Evolutionary conservation across 139 green algal species (phyloP).

Genomic region (Closterium sp.): DNA sequence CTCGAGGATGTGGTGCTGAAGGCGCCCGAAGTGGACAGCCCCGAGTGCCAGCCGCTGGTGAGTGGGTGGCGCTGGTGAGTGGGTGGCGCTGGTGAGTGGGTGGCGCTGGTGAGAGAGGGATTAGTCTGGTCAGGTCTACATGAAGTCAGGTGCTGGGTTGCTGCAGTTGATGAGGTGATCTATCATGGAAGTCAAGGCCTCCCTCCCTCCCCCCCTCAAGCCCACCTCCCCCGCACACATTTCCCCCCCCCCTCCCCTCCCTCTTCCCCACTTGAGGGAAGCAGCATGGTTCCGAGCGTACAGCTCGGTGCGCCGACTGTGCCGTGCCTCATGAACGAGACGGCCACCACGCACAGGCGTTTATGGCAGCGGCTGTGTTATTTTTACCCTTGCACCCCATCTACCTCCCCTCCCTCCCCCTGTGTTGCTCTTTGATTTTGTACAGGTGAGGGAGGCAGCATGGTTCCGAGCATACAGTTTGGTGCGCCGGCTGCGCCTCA

Average conservation of each 20-base stretch:
- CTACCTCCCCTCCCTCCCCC: neutral
- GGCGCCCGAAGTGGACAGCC: slow-evolving; percentile 24
- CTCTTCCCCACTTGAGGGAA: neutral
- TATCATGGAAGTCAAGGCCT: too few relatives aligned
- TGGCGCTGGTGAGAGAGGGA: neutral
- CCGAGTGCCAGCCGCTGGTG: slow-evolving; percentile 19
- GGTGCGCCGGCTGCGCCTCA: slow-evolving; percentile 13
- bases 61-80: neutral
- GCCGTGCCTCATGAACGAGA: slow-evolving; percentile 43
- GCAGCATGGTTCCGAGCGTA: slow-evolving; percentile 42
- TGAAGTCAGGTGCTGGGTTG: too few relatives aligned
- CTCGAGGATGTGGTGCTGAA: slow-evolving; percentile 38
- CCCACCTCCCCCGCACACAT: too few relatives aligned
- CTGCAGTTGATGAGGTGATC: too few relatives aligned
- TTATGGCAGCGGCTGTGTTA: slow-evolving; percentile 38
- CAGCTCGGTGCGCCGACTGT: slow-evolving; percentile 10
- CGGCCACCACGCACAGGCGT: slow-evolving; percentile 8
- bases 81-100: too few relatives aligned
- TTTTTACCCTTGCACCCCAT: neutral
- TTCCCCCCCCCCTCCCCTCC: neutral
- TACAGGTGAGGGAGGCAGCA: slow-evolving; percentile 6
- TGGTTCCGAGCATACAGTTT: slow-evolving; percentile 42
- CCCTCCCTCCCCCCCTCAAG: too few relatives aligned
- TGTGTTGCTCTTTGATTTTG: neutral
- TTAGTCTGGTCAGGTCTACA: too few relatives aligned